Conservation (phyloP, 1,284 basidiomycete genomes). For the Ustilago curta region DNA sequence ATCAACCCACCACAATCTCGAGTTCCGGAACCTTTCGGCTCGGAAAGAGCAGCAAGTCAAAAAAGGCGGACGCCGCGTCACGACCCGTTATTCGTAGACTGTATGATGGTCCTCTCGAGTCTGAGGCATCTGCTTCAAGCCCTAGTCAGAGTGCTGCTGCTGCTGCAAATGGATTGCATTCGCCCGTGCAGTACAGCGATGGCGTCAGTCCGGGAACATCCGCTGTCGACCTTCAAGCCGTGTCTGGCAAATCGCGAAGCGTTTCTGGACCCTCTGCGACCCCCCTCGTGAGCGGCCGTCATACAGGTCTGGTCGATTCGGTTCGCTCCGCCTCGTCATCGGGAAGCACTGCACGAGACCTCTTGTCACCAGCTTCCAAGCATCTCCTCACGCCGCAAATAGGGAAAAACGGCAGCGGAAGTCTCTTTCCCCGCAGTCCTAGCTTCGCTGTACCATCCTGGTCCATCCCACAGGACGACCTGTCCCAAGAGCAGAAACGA, state of each 20-base stretch:
- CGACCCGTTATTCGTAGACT: constrained; percentile 43
- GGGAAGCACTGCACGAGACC: constrained; percentile 28
- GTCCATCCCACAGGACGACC: constrained; percentile 42
- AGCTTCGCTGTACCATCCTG: constrained; percentile 29
- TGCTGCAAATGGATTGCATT: constrained; percentile 1
- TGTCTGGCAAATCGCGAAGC: background rate
- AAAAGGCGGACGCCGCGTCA: constrained; percentile 16
- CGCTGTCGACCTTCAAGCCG: constrained; percentile 16
- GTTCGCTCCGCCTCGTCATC: constrained; percentile 29
- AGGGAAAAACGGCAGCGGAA: constrained; percentile 7
- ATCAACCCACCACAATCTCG: constrained; percentile 8
- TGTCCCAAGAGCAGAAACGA: constrained; percentile 54
- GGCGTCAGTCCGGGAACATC: constrained; percentile 35
- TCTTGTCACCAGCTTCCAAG: constrained; percentile 18
- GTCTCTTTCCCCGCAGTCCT: constrained; percentile 22
- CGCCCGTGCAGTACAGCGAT: constrained; percentile 16
- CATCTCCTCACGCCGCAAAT: constrained; percentile 25
- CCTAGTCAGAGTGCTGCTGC: background rate
- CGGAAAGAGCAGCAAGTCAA: constrained; percentile 31
- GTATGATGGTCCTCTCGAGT: constrained; percentile 37
- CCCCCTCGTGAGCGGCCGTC: constrained; percentile 3
- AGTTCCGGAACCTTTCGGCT: constrained; percentile 32
- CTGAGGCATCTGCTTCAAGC: constrained; percentile 22
- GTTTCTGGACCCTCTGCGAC: constrained; percentile 11
- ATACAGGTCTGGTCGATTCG: constrained; percentile 15